Percentiles rank a stretch among this genome's conserved stretches.
phyloP scores from a whole-genome alignment of 768 basidiomycete genomes.

The Boletus subparvulus region DNA sequence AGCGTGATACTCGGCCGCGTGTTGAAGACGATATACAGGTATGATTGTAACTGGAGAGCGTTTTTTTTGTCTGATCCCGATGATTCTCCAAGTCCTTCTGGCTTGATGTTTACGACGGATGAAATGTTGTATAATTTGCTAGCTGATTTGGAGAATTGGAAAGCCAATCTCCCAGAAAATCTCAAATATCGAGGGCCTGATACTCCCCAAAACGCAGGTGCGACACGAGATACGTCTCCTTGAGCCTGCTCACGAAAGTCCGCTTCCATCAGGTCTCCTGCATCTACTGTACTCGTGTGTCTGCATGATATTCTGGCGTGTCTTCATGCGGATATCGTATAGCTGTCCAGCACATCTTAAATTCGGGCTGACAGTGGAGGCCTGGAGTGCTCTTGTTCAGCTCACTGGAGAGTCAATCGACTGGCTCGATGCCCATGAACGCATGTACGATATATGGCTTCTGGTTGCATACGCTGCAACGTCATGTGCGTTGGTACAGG shows the following conservation, averaged over 20 bases:
- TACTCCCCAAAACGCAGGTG: slow-evolving; percentile 66
- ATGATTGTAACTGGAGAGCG: slow-evolving; percentile 12
- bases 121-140: slow-evolving; percentile 67
- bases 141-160: slow-evolving; percentile 74
- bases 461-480: slow-evolving; percentile 86
- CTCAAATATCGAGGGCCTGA: slow-evolving; percentile 76
- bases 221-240: slow-evolving; percentile 22
- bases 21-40: slow-evolving; percentile 92
- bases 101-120: slow-evolving; percentile 82
- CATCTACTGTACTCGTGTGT: slow-evolving; percentile 88
- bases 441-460: slow-evolving; percentile 83
- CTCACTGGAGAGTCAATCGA: slow-evolving; percentile 82
- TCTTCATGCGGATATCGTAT: slow-evolving; percentile 98
- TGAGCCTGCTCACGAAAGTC: slow-evolving; percentile 1
- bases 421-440: slow-evolving; percentile 84
- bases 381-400: slow-evolving; percentile 72
- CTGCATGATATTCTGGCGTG: slow-evolving; percentile 96
- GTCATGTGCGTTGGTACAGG: slow-evolving; percentile 88
- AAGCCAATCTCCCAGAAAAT: slow-evolving; percentile 69
- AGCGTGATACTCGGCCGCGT: slow-evolving; percentile 91
- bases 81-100: slow-evolving; percentile 63
- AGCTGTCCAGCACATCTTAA: slow-evolving; percentile 87
- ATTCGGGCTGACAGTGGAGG: slow-evolving; percentile 76
- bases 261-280: slow-evolving; percentile 60
- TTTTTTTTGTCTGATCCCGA: slow-evolving; percentile 11